Evolutionary conservation across 1,284 basidiomycete species (phyloP).

Genomic region (Malassezia dermatis): DNA sequence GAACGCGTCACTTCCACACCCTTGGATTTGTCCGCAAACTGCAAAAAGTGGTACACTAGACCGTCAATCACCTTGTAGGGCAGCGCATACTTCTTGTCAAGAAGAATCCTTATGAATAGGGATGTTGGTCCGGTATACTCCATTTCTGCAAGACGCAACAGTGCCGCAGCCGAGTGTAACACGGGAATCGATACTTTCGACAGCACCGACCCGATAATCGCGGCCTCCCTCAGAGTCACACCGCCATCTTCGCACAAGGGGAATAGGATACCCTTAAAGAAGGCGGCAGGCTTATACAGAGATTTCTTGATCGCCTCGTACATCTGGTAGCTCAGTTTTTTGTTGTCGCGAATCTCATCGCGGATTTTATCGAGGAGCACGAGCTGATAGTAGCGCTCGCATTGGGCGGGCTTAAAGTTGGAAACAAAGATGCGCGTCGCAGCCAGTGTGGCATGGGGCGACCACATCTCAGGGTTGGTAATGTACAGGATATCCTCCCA

Average conservation of each 20-base stretch:
- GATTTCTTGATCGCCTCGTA: slow-evolving; percentile 85
- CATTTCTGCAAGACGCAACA: slow-evolving; percentile 88
- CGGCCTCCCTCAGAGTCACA: slow-evolving; percentile 86
- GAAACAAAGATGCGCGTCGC: slow-evolving; percentile 93
- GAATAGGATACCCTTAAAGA: slow-evolving; percentile 97
- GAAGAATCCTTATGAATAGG: slow-evolving; percentile 86
- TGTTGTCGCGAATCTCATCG: slow-evolving; percentile 67
- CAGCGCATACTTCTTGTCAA: slow-evolving; percentile 96
- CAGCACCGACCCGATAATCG: slow-evolving; percentile 83
- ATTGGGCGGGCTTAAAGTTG: slow-evolving; percentile 89
- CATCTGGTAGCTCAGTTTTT: slow-evolving; percentile 85
- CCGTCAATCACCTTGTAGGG: slow-evolving; percentile 98
- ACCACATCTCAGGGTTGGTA: slow-evolving; percentile 85
- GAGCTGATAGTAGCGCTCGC: slow-evolving; percentile 84
- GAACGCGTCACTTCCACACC: slow-evolving; percentile 38
- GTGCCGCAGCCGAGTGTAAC: slow-evolving; percentile 87
- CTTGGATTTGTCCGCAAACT: slow-evolving; percentile 56
- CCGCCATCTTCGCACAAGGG: slow-evolving; percentile 70
- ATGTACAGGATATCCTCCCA: slow-evolving; percentile 94
- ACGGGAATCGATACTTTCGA: slow-evolving; percentile 87
- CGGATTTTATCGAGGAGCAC: slow-evolving; percentile 82
- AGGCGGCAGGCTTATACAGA: slow-evolving; percentile 91
- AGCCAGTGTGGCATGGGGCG: slow-evolving; percentile 83
- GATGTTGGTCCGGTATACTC: slow-evolving; percentile 89
- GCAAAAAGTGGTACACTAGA: slow-evolving; percentile 94